Percentiles rank a stretch among this genome's conserved stretches.
phyloP scores from a whole-genome alignment of 805 yeast species.

The Candida germanica region DNA sequence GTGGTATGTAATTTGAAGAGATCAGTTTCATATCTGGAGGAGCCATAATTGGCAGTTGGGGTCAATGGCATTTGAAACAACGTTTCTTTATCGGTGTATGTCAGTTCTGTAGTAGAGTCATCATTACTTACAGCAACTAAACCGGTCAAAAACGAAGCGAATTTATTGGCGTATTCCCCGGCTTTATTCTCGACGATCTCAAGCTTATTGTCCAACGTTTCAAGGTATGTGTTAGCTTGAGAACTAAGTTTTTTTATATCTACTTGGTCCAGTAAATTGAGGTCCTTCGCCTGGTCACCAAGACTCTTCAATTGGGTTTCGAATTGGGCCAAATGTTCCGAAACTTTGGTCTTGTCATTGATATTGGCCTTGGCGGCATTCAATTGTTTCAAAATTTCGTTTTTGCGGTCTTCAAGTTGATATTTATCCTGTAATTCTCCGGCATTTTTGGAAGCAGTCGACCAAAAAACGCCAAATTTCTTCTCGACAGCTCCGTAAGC shows the following conservation, averaged over 20 bases:
- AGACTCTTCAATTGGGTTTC: conserved; percentile 28
- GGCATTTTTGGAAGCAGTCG: conserved; percentile 30
- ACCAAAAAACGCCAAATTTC: conserved; percentile 32
- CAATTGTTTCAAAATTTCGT: conserved; percentile 27
- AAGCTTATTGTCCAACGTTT: conserved; percentile 65
- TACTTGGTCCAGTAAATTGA: conserved; percentile 11
- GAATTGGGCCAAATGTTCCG: conserved; percentile 22
- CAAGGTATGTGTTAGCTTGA: conserved; percentile 56
- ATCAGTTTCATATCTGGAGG: conserved; percentile 38
- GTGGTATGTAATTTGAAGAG: conserved; percentile 38
- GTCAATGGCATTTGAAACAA: conserved; percentile 18
- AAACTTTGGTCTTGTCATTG: conserved; percentile 18
- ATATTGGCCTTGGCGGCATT: conserved; percentile 24
- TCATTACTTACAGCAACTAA: conserved; percentile 27
- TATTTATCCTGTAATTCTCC: conserved; percentile 26
- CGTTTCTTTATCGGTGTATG: conserved; percentile 15
- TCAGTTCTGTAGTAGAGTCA: conserved; percentile 12
- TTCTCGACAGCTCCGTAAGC: conserved; percentile 47
- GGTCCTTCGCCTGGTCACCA: conserved; percentile 13
- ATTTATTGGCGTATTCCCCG: conserved; percentile 51
- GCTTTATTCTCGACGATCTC: conserved; percentile 74
- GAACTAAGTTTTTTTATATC: conserved; percentile 19
- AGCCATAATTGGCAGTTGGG: conserved; percentile 28
- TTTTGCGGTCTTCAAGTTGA: conserved; percentile 25
- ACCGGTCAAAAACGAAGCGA: conserved; percentile 53